Percentiles rank a stretch among this genome's conserved stretches.
These are phyloP conservation scores for Neopestalotiopsis rosae DNA, from an alignment of 2,329 filamentous ascomycete species.

Conservation along the genomic window DNA sequence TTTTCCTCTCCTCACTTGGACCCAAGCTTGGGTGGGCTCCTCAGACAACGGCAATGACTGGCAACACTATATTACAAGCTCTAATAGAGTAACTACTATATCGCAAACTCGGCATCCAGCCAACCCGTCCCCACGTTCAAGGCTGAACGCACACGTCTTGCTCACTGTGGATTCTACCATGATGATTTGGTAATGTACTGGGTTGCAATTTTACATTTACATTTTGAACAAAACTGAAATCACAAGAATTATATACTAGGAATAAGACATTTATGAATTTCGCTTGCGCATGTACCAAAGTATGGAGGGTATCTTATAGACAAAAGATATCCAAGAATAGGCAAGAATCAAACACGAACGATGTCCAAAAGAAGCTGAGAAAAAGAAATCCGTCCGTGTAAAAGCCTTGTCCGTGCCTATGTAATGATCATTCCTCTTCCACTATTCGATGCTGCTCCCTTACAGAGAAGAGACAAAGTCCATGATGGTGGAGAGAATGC, in stretches of 20 bases:
- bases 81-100: too few species aligned
- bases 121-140: too few species aligned
- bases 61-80: too few species aligned
- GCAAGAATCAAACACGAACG: constrained; percentile 18
- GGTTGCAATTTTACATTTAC: background rate
- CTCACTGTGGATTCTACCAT: too few species aligned
- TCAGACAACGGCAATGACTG: too few species aligned
- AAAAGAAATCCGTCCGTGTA: constrained; percentile 2
- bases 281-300: constrained; percentile 18
- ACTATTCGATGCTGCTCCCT: background rate
- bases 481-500: constrained; percentile 34
- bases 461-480: constrained; percentile 23
- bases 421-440: background rate
- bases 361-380: constrained; percentile 15
- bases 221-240: constrained; percentile 3
- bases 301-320: constrained; percentile 17
- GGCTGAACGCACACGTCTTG: too few species aligned
- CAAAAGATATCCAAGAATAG: constrained; percentile 22
- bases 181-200: too few species aligned
- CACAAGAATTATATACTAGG: constrained; percentile 12
- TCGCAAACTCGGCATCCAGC: too few species aligned
- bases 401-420: background rate
- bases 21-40: too few species aligned
- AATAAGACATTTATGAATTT: constrained; percentile 13
- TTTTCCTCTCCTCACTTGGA: too few species aligned